Evolutionary conservation across 148 eudicot species (phyloP).

Genomic region (Suaeda aralocaspica): DNA sequence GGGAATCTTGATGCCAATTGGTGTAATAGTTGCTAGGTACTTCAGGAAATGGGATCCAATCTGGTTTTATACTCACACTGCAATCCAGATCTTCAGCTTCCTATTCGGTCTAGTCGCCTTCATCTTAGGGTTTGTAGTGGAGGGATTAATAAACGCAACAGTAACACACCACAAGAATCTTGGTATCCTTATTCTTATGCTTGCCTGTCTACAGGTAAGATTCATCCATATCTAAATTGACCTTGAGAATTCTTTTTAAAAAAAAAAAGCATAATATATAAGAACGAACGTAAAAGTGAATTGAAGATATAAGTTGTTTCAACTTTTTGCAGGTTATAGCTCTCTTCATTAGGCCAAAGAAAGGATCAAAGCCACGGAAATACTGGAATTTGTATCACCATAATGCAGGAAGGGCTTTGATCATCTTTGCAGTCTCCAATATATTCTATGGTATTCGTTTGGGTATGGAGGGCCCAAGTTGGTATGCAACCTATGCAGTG

Average conservation of each 20-base stretch:
- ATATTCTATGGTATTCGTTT: slow-evolving; percentile 72
- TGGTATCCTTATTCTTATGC: slow-evolving; percentile 51
- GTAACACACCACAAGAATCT: slow-evolving; percentile 53
- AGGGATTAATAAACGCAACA: slow-evolving; percentile 32
- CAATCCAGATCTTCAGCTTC: slow-evolving; percentile 51
- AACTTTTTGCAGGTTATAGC: slow-evolving; percentile 51
- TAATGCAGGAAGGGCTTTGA: slow-evolving; percentile 51
- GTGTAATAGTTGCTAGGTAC: slow-evolving; percentile 65
- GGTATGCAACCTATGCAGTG: slow-evolving; percentile 62
- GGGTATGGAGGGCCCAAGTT: slow-evolving; percentile 53
- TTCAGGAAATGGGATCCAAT: slow-evolving; percentile 64
- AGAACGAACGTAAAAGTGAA: no score
- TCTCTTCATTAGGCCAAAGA: slow-evolving; percentile 58
- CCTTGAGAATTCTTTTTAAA: not conserved
- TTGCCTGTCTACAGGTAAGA: slow-evolving; percentile 73
- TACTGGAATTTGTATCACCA: slow-evolving; percentile 94
- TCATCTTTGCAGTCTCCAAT: slow-evolving; percentile 51
- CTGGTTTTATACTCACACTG: slow-evolving; percentile 73
- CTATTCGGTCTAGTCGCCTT: slow-evolving; percentile 60
- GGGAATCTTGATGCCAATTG: slow-evolving; percentile 72
- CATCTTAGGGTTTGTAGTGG: slow-evolving; percentile 52
- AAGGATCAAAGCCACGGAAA: slow-evolving; percentile 57
- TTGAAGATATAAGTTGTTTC: not conserved
- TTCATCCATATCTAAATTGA: not conserved
- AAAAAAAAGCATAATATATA: no score